A percentile compares a stretch with the other conserved stretches of the same genome.
phyloP scores from a whole-genome alignment of 2,329 filamentous ascomycete species.

The Pseudogymnoascus sp. region DNA sequence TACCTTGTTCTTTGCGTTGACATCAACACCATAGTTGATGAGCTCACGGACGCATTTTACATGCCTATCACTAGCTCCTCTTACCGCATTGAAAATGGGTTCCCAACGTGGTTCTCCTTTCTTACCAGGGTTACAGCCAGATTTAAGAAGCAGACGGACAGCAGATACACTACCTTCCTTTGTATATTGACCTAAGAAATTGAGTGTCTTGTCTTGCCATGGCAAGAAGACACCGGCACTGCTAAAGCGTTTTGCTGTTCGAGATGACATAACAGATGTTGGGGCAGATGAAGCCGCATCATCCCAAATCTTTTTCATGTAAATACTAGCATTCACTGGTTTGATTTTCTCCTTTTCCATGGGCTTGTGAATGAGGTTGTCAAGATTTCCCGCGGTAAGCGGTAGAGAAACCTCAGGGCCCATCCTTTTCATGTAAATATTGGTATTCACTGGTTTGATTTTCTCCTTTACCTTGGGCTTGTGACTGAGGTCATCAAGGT shows the following conservation, averaged over 20 bases:
- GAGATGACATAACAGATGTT: constrained; percentile 14
- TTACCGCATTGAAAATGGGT: constrained; percentile 13
- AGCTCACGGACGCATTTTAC: constrained; percentile 14
- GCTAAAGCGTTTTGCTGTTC: constrained; percentile 12
- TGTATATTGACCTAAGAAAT: constrained; percentile 12
- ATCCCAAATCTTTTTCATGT: constrained; percentile 13
- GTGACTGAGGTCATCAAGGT: background rate
- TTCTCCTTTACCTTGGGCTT: background rate
- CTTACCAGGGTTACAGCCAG: constrained; percentile 13
- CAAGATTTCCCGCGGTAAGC: background rate
- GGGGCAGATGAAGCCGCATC: constrained; percentile 15
- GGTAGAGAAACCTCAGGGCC: background rate
- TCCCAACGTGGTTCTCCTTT: constrained; percentile 9
- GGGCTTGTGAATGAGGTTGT: background rate
- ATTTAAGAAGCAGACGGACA: constrained; percentile 3
- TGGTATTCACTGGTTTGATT: no score
- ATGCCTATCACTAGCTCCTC: constrained; percentile 13
- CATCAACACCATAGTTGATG: constrained; percentile 12
- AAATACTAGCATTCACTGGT: constrained; percentile 13
- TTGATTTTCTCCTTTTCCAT: background rate
- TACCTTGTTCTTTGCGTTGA: constrained; percentile 4
- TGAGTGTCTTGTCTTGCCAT: constrained; percentile 12
- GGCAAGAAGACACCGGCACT: constrained; percentile 13
- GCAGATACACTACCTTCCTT: constrained; percentile 10
- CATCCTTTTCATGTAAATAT: background rate